A percentile compares a stretch with the other conserved stretches of the same genome.
These are phyloP conservation scores for Boehmeria nivea DNA, from an alignment of 306 rosid species.

Conservation along the genomic window DNA sequence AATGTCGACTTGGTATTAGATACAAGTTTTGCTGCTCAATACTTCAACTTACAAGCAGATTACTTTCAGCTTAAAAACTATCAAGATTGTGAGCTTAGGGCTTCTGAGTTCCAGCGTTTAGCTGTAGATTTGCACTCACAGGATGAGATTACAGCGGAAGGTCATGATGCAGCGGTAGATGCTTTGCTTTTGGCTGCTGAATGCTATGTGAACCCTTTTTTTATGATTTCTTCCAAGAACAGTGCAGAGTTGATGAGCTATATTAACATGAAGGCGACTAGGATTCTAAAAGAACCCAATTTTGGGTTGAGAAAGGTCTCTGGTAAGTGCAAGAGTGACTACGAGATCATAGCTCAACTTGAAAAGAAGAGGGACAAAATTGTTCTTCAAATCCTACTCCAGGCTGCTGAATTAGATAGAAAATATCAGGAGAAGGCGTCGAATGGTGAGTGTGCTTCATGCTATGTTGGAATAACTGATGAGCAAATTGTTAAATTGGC, in stretches of 20 bases:
- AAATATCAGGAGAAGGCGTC: constrained; percentile 47
- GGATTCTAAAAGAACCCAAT: constrained; percentile 28
- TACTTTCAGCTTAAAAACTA: constrained; percentile 70
- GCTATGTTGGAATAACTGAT: constrained; percentile 45
- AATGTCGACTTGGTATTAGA: constrained; percentile 44
- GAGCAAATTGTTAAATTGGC: constrained; percentile 60
- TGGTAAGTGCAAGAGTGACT: constrained; percentile 45
- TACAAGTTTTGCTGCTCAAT: constrained; percentile 51
- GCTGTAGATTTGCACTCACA: constrained; percentile 81
- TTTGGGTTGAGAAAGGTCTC: constrained; percentile 29
- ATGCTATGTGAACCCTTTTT: constrained; percentile 87
- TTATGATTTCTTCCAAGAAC: constrained; percentile 53
- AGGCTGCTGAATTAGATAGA: constrained; percentile 87
- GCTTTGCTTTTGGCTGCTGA: constrained; percentile 91
- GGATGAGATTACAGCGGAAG: constrained; percentile 55
- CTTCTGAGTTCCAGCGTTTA: constrained; percentile 78
- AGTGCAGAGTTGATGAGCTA: constrained; percentile 39
- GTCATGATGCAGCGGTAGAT: constrained; percentile 91
- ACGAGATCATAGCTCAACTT: constrained; percentile 53
- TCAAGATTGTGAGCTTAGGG: constrained; percentile 66
- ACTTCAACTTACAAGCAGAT: constrained; percentile 71
- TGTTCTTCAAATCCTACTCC: constrained; percentile 70
- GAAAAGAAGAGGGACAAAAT: constrained; percentile 75
- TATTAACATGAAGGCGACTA: constrained; percentile 29
- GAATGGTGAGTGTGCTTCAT: constrained; percentile 35